Evolutionary conservation across 805 yeast genomes (phyloP).

Genomic region (Deakozyma indianensis): DNA sequence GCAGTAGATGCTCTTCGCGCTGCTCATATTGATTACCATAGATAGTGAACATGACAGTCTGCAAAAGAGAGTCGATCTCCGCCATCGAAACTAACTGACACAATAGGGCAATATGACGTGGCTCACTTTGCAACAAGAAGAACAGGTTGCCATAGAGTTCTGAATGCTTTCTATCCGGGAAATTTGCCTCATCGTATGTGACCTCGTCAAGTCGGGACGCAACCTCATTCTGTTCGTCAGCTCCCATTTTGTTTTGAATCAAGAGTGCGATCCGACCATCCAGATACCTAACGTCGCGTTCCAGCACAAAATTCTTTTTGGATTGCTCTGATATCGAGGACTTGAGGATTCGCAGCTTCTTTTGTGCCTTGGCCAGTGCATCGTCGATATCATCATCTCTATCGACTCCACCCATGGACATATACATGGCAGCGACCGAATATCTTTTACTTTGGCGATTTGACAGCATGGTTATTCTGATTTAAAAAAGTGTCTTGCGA

Average conservation of each 20-base stretch:
- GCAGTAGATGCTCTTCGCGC: conserved; percentile 24
- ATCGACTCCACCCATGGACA: conserved; percentile 22
- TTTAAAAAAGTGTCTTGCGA: neutral
- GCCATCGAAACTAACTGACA: conserved; percentile 20
- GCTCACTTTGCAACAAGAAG: conserved; percentile 24
- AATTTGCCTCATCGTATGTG: conserved; percentile 11
- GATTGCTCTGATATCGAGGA: conserved; percentile 22
- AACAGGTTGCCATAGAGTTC: conserved; percentile 22
- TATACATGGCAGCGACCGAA: conserved; percentile 22
- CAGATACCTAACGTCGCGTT: conserved; percentile 24
- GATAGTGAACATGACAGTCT: conserved; percentile 26
- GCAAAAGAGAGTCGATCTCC: conserved; percentile 25
- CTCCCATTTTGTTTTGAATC: conserved; percentile 24
- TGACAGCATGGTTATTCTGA: neutral
- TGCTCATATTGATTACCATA: conserved; percentile 29
- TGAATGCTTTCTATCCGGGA: conserved; percentile 18
- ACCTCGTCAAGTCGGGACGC: conserved; percentile 17
- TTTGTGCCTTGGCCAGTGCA: conserved; percentile 21
- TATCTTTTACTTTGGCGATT: conserved; percentile 12
- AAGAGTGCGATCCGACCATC: conserved; percentile 25
- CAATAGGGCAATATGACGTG: conserved; percentile 22
- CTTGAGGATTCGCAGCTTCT: conserved; percentile 19
- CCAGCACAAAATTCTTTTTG: conserved; percentile 23
- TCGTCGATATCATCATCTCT: conserved; percentile 22
- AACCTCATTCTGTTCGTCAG: conserved; percentile 23